These are phyloP conservation scores for Ophiostoma australiae DNA, from an alignment of 2,329 filamentous ascomycete genomes.

Conservation along the genomic window DNA sequence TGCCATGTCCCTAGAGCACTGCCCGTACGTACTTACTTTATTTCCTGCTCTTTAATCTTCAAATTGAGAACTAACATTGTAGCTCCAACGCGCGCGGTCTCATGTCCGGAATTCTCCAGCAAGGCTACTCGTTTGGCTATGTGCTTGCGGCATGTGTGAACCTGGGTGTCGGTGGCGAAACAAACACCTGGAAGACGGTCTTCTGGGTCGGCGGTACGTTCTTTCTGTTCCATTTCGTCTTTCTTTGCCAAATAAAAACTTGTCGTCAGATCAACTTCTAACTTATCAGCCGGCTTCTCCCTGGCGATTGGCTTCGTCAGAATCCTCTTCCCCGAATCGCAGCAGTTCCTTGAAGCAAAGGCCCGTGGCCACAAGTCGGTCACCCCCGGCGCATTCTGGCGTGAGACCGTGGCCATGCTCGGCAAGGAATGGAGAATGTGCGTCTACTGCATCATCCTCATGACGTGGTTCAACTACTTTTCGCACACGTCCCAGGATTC, in stretches of 20 bases:
- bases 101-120: slow-evolving; percentile 71
- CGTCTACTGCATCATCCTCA: slow-evolving; percentile 14
- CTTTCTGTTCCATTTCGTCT: too few species aligned
- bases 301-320: slow-evolving; percentile 76
- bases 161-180: slow-evolving; percentile 61
- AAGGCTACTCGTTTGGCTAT: slow-evolving; percentile 67
- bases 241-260: neutral
- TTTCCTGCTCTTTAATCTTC: too few species aligned
- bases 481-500: slow-evolving; percentile 18
- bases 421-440: slow-evolving; percentile 60
- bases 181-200: slow-evolving; percentile 69
- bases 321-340: slow-evolving; percentile 71
- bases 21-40: slow-evolving; percentile 44
- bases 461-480: slow-evolving; percentile 17
- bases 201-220: slow-evolving; percentile 72
- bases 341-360: slow-evolving; percentile 49
- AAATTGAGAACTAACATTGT: neutral
- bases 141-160: slow-evolving; percentile 55
- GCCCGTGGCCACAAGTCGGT: neutral
- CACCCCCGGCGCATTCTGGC: neutral
- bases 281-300: slow-evolving; percentile 55
- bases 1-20: slow-evolving; percentile 72
- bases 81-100: slow-evolving; percentile 56
- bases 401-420: neutral
- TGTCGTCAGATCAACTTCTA: neutral